A percentile compares a stretch with the other conserved stretches of the same genome.
Evolutionary conservation across 208 protist species (phyloP).

Genomic region (Crithidia bombi): DNA sequence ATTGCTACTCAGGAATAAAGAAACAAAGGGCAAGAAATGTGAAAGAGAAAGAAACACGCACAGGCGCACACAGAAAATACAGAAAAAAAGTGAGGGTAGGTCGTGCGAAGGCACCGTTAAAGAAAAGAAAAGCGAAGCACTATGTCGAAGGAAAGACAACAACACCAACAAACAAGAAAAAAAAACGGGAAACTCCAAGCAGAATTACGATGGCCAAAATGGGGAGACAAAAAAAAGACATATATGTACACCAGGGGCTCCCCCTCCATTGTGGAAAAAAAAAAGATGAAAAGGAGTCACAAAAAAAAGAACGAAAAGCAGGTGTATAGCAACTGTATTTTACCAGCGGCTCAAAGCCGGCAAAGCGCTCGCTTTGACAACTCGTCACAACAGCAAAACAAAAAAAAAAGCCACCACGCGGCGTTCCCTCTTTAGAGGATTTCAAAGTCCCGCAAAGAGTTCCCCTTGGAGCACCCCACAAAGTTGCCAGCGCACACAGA

Average conservation of each 20-base stretch:
- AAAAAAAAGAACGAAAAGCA: not conserved
- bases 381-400: not conserved
- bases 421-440: too few relatives aligned
- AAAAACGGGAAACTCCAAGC: not conserved
- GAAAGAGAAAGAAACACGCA: constrained; percentile 1
- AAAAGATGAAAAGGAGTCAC: not conserved
- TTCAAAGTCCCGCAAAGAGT: constrained; percentile 46
- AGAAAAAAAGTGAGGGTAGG: too few relatives aligned
- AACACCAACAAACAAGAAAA: not conserved
- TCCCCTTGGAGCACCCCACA: constrained; percentile 31
- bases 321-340: not conserved
- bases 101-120: too few relatives aligned
- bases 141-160: not conserved
- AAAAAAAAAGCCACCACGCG: constrained; percentile 3
- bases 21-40: not conserved
- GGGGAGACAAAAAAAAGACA: not conserved
- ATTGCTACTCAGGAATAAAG: not conserved
- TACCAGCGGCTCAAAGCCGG: too few relatives aligned
- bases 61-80: too few relatives aligned
- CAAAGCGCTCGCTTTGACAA: not conserved
- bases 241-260: too few relatives aligned
- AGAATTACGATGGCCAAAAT: too few relatives aligned
- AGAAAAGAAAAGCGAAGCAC: not conserved
- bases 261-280: too few relatives aligned
- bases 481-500: constrained; percentile 43